These are phyloP conservation scores for Mycena indigotica DNA, from an alignment of 768 basidiomycete genomes.

Conservation along the genomic window DNA sequence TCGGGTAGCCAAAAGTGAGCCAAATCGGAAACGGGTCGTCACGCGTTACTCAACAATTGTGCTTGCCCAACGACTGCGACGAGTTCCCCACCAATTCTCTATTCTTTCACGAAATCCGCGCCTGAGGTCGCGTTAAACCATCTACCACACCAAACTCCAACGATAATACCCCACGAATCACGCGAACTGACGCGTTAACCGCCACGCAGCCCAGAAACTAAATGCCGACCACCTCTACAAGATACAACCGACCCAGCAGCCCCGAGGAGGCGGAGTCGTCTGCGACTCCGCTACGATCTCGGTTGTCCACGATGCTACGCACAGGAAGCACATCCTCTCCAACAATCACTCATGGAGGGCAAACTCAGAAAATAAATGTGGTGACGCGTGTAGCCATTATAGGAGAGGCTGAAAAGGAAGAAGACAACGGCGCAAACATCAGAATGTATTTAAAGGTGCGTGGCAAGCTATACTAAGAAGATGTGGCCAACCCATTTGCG, in stretches of 20 bases:
- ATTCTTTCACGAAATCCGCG: background rate
- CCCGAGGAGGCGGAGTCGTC: background rate
- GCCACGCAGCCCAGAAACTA: background rate
- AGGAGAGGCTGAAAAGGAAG: slow-evolving; percentile 63
- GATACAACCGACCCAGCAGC: background rate
- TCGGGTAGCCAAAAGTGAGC: no score
- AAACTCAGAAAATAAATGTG: slow-evolving; percentile 58
- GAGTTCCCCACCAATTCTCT: no score
- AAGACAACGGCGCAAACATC: slow-evolving; percentile 64
- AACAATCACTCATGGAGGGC: slow-evolving; percentile 42
- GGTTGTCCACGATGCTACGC: background rate
- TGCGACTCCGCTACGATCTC: background rate
- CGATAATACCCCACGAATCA: background rate
- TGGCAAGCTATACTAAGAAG: background rate
- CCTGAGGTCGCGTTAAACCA: background rate
- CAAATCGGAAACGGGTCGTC: no score
- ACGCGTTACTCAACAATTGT: no score
- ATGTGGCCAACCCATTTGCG: background rate
- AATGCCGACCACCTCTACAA: background rate
- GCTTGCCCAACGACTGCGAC: background rate
- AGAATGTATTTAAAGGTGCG: slow-evolving; percentile 77
- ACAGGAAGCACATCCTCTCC: slow-evolving; percentile 38
- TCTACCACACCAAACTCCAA: background rate
- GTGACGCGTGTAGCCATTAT: slow-evolving; percentile 76
- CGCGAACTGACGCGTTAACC: background rate